phyloP scores from a whole-genome alignment of 1,139 yeast genomes.

The Hyphopichia burtonii region DNA sequence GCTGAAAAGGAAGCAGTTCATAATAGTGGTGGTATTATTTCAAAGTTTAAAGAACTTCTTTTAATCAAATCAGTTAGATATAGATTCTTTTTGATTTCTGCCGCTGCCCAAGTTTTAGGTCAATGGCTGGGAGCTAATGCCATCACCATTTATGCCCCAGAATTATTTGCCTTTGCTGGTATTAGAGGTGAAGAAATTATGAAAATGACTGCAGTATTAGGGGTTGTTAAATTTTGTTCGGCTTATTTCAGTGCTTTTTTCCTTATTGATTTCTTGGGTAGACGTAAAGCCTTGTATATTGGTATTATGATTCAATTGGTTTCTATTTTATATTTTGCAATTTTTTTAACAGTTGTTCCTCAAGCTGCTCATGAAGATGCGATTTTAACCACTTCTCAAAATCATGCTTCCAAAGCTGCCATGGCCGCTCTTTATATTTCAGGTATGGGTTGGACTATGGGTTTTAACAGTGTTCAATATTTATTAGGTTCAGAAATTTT shows the following conservation, averaged over 20 bases:
- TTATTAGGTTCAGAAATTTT: slow-evolving; percentile 47
- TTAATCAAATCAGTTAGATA: slow-evolving; percentile 26
- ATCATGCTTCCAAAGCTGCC: slow-evolving; percentile 35
- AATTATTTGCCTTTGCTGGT: slow-evolving; percentile 44
- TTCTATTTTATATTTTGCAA: slow-evolving; percentile 25
- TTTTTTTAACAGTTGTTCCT: slow-evolving; percentile 35
- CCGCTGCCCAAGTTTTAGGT: slow-evolving; percentile 40
- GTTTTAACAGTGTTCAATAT: slow-evolving; percentile 50
- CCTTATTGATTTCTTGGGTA: slow-evolving; percentile 31
- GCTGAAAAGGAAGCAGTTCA: slow-evolving; percentile 24
- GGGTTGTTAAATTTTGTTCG: slow-evolving; percentile 31
- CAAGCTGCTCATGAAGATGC: slow-evolving; percentile 21
- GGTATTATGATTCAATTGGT: slow-evolving; percentile 24
- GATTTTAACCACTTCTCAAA: slow-evolving; percentile 17
- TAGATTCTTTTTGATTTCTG: slow-evolving; percentile 31
- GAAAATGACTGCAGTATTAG: slow-evolving; percentile 33
- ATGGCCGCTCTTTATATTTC: slow-evolving; percentile 40
- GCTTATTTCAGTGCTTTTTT: slow-evolving; percentile 34
- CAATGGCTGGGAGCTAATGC: slow-evolving; percentile 55
- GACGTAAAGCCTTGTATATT: slow-evolving; percentile 22
- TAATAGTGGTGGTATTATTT: slow-evolving; percentile 16
- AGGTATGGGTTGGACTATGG: slow-evolving; percentile 56
- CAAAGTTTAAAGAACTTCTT: slow-evolving; percentile 26
- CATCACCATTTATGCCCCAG: slow-evolving; percentile 46
- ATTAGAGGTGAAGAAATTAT: slow-evolving; percentile 18